Percentiles rank a stretch among this genome's conserved stretches.
These are phyloP conservation scores for Carex sylvatica DNA, from an alignment of 202 grass and related monocot genomes.

Conservation along the genomic window DNA sequence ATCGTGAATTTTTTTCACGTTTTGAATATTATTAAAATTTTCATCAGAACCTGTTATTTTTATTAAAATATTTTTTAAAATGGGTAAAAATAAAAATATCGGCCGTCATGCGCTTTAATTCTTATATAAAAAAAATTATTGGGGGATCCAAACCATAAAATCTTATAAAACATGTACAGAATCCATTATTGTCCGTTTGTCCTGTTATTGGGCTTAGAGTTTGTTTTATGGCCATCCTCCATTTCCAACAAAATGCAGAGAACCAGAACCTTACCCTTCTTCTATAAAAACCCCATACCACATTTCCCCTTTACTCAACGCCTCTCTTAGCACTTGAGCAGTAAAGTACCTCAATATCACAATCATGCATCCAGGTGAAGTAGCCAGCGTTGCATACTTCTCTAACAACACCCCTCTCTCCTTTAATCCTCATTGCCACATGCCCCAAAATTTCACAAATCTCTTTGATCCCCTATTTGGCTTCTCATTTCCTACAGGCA, in stretches of 20 bases:
- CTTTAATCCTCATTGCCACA: slow-evolving; percentile 56
- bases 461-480: slow-evolving; percentile 36
- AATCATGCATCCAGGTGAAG: slow-evolving; percentile 64
- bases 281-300: slow-evolving; percentile 23
- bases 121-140: not conserved
- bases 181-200: not conserved
- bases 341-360: slow-evolving; percentile 26
- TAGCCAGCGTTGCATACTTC: slow-evolving; percentile 73
- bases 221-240: slow-evolving; percentile 7
- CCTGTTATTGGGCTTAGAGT: not conserved
- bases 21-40: too few relatives aligned
- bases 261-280: not conserved
- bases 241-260: slow-evolving; percentile 12
- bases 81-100: too few relatives aligned
- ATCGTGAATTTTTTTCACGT: too few relatives aligned
- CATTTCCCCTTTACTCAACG: slow-evolving; percentile 16
- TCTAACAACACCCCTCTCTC: slow-evolving; percentile 36
- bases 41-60: too few relatives aligned
- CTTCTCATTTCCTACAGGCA: not conserved
- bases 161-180: not conserved
- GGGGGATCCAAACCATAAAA: slow-evolving; percentile 1
- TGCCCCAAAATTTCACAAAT: slow-evolving; percentile 38
- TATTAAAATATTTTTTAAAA: too few relatives aligned
- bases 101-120: not conserved
- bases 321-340: slow-evolving; percentile 13